Percentiles rank a stretch among this genome's conserved stretches.
Evolutionary conservation across 352 stramenopile genomes (phyloP).

Genomic region (Pythium phragmiticola): DNA sequence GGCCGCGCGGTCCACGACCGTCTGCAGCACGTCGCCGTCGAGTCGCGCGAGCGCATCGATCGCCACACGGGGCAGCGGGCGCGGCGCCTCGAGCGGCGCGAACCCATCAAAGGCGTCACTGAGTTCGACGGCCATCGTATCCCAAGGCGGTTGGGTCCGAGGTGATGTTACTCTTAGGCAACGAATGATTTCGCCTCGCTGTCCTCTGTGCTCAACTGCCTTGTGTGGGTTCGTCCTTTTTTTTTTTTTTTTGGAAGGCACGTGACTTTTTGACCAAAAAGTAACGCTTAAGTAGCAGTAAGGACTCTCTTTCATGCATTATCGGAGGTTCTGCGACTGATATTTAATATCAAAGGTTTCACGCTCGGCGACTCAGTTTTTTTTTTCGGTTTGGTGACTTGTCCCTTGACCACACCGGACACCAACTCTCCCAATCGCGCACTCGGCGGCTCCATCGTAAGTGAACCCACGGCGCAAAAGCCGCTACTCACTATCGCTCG

Average conservation of each 20-base stretch:
- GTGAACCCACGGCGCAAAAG: neutral
- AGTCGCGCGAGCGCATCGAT: constrained; percentile 10
- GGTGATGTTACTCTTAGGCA: neutral
- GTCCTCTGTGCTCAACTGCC: too few relatives aligned
- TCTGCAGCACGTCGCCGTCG: constrained; percentile 4
- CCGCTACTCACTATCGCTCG: neutral
- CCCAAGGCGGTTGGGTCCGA: neutral
- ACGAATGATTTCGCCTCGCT: too few relatives aligned
- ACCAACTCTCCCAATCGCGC: neutral
- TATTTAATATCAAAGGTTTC: neutral
- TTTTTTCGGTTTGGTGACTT: neutral
- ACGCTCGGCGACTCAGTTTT: constrained; percentile 1
- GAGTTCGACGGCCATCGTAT: constrained; percentile 21
- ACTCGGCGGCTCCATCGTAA: neutral
- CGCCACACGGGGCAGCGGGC: constrained; percentile 10
- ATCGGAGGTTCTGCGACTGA: neutral
- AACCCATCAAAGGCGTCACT: constrained; percentile 8
- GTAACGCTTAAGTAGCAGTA: constrained; percentile 11
- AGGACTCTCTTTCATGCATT: constrained; percentile 7
- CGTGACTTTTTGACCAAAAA: neutral
- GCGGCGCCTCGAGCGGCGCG: constrained; percentile 6
- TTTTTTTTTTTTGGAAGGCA: neutral
- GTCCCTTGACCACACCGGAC: neutral
- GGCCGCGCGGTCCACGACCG: constrained; percentile 12
- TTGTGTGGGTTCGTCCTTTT: constrained; percentile 12